Evolutionary conservation across 2,329 filamentous ascomycete genomes (phyloP), one percentile per base, ranked within the genome.

Genomic region (Drechslerella dactyloides): DNA sequence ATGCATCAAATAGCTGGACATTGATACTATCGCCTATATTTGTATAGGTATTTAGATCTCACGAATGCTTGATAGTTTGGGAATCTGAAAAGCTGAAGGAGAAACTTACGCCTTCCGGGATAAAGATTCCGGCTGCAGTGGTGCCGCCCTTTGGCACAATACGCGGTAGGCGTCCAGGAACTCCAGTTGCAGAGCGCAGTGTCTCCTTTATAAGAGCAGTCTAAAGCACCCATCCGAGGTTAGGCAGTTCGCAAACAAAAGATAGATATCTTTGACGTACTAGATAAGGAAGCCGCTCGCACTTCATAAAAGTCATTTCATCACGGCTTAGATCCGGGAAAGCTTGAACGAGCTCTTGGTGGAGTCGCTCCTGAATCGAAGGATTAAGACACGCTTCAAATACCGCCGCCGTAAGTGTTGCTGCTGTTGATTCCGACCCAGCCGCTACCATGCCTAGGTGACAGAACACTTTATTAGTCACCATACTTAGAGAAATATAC

Each of bases 1-100:
- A 30, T 66, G 61, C 53, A 65, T 56, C 15, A 65, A n/a, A 17
- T 65, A 40, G 21, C 23, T 17, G 19, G 61, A 65, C 61, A 65
- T 65, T 2, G 61, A 57, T 23, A 65, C 42, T 19, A 35, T 40
- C 19, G 53, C 52, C 52, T 65, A 48, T 42, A 13, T 37, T 19
- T 54, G 19, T 13, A 10, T 15, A 27, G 40, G 27, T 23, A 42
- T 24, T 17, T 44, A 23, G 23, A 30, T 4, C 7, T 23, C 13
- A 37, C 23, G 27, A 37, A 33, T 15, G 13, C 13, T 13, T 42
- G 11, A 42, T 13, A 42, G 15, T 3, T 42, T 6, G 4, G 42
- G 30, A 19, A 7, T 21, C 11, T n/a, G 52, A 10, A 17, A 11
- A 48, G 44, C 44, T 23, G 4, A 51, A 51, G 17, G 10, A 6